Conservation (phyloP, 306 rosid genomes). For the Abrus precatorius region DNA sequence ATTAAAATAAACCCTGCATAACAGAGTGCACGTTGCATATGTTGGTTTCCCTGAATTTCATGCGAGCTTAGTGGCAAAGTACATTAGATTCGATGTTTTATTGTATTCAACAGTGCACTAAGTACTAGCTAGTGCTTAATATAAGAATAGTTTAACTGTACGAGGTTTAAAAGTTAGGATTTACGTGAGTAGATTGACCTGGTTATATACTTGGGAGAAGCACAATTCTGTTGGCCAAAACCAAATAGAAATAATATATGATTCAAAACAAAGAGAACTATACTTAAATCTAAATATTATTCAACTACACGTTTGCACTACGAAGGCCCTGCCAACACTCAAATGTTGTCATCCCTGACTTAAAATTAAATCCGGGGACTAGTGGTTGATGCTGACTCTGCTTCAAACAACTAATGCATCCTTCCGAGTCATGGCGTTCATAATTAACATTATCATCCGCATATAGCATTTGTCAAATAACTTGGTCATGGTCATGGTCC, state of each 20-base stretch:
- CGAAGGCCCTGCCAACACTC: conserved; percentile 30
- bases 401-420: conserved; percentile 43
- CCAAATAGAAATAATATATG: conserved; percentile 29
- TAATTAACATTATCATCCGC: conserved; percentile 49
- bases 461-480: conserved; percentile 35
- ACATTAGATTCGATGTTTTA: conserved; percentile 48
- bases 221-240: conserved; percentile 17
- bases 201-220: conserved; percentile 32
- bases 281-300: conserved; percentile 36
- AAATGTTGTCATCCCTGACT: conserved; percentile 31
- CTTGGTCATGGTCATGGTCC: background rate
- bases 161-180: conserved; percentile 55
- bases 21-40: conserved; percentile 51
- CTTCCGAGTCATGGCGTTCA: background rate
- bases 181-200: conserved; percentile 4
- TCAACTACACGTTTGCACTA: conserved; percentile 44
- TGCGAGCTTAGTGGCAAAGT: conserved; percentile 51
- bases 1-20: conserved; percentile 28
- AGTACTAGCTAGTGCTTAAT: conserved; percentile 48
- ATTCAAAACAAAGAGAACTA: conserved; percentile 34
- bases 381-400: conserved; percentile 58
- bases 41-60: conserved; percentile 52
- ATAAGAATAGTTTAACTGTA: conserved; percentile 39
- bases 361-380: conserved; percentile 29
- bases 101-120: conserved; percentile 22